Evolutionary conservation across 2,329 filamentous ascomycete genomes (phyloP).

Genomic region (Davidsoniella virescens): DNA sequence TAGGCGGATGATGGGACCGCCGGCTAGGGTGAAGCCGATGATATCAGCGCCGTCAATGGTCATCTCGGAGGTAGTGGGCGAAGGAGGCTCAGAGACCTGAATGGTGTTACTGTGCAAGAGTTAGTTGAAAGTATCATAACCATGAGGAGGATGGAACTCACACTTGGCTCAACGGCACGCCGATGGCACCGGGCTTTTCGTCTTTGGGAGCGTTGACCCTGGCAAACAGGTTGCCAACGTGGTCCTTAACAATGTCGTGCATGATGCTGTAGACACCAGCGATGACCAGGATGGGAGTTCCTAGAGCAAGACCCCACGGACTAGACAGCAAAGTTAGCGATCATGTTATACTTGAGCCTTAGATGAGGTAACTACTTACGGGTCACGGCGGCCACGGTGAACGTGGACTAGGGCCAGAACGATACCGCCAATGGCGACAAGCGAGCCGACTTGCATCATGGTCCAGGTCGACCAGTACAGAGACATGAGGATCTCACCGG

Average conservation of each 20-base stretch:
- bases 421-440: conserved; percentile 42
- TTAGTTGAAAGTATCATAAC: conserved; percentile 18
- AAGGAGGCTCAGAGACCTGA: conserved; percentile 10
- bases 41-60: conserved; percentile 17
- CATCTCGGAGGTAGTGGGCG: conserved; percentile 14
- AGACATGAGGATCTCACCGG: conserved; percentile 42
- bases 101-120: conserved; percentile 17
- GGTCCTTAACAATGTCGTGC: conserved; percentile 24
- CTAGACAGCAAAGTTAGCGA: conserved; percentile 17
- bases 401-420: conserved; percentile 36
- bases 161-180: conserved; percentile 20
- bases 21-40: conserved; percentile 29
- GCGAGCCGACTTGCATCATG: conserved; percentile 39
- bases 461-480: conserved; percentile 47
- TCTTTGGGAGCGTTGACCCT: conserved; percentile 17
- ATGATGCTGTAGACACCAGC: conserved; percentile 36
- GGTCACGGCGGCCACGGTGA: conserved; percentile 32
- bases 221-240: conserved; percentile 20
- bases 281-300: conserved; percentile 43
- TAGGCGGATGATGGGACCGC: conserved; percentile 31
- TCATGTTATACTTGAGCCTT: background rate
- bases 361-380: conserved; percentile 23
- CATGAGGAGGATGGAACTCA: conserved; percentile 18
- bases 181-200: background rate
- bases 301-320: conserved; percentile 42